These are phyloP conservation scores for Amylostereum chailletii DNA, from an alignment of 1,284 basidiomycete genomes.

Conservation along the genomic window DNA sequence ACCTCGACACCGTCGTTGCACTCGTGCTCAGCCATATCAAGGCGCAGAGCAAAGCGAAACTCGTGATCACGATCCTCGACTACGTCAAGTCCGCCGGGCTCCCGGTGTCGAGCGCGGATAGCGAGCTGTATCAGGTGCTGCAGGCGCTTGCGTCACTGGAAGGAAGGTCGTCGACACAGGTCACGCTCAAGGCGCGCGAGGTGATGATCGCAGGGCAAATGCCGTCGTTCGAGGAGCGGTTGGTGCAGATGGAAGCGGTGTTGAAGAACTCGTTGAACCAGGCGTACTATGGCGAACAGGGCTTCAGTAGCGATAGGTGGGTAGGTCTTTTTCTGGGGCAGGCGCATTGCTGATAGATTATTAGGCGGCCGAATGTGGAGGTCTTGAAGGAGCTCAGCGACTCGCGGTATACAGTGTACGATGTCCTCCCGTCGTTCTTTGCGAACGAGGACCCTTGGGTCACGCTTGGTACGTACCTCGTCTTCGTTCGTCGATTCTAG, in stretches of 20 bases:
- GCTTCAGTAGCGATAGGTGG: conserved; percentile 40
- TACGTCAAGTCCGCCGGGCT: conserved; percentile 75
- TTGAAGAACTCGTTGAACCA: conserved; percentile 83
- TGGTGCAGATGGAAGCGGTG: conserved; percentile 90
- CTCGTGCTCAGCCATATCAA: conserved; percentile 94
- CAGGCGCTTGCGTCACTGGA: conserved; percentile 81
- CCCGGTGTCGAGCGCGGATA: conserved; percentile 67
- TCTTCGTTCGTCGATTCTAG: conserved; percentile 1
- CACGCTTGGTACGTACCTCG: conserved; percentile 57
- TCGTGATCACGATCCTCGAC: conserved; percentile 82
- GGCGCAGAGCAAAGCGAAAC: conserved; percentile 86
- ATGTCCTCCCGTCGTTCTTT: conserved; percentile 96
- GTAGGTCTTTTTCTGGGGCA: conserved; percentile 22
- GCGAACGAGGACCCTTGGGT: conserved; percentile 80
- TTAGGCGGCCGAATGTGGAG: conserved; percentile 74
- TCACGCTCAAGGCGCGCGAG: conserved; percentile 94
- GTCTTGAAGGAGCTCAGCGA: conserved; percentile 91
- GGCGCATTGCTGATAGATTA: conserved; percentile 3
- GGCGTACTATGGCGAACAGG: conserved; percentile 84
- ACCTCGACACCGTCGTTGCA: conserved; percentile 82
- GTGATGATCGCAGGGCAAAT: conserved; percentile 94
- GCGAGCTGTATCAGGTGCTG: conserved; percentile 62
- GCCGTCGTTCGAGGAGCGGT: conserved; percentile 94
- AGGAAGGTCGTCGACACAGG: conserved; percentile 80
- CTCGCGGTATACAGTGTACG: conserved; percentile 94